Conservation (phyloP, 176 grass and related monocot species). For the Carex cristatella region DNA sequence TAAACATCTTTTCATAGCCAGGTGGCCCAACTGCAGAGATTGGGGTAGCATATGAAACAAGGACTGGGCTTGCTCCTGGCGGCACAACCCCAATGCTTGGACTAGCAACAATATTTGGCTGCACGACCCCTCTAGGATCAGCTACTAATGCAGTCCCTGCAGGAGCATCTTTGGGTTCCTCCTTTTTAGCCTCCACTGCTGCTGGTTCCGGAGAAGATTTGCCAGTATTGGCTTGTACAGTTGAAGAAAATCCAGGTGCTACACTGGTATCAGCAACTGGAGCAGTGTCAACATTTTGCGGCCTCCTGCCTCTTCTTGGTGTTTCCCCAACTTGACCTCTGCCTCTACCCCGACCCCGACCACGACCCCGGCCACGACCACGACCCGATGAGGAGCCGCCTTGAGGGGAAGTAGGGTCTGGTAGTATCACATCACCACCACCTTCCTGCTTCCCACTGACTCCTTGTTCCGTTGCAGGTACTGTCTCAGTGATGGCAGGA, state of each 20-base stretch:
- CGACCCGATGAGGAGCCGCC: constrained; percentile 30
- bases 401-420: constrained; percentile 31
- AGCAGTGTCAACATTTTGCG: neutral
- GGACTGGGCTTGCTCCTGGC: constrained; percentile 17
- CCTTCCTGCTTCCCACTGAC: constrained; percentile 8
- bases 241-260: neutral
- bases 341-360: constrained; percentile 31
- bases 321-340: constrained; percentile 30
- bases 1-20: constrained; percentile 37
- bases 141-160: constrained; percentile 25
- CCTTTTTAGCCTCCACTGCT: constrained; percentile 13
- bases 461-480: constrained; percentile 25
- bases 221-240: neutral
- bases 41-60: constrained; percentile 25
- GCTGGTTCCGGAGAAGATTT: constrained; percentile 31
- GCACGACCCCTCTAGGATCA: constrained; percentile 20
- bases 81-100: constrained; percentile 40
- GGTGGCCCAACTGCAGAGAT: constrained; percentile 41
- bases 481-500: constrained; percentile 32
- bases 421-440: constrained; percentile 27
- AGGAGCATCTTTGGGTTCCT: constrained; percentile 28
- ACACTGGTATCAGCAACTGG: neutral
- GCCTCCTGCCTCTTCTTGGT: constrained; percentile 35
- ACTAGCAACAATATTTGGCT: constrained; percentile 27
- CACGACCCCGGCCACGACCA: constrained; percentile 25